Percentiles rank a stretch among this genome's conserved stretches.
phyloP scores from a whole-genome alignment of 495 filamentous ascomycete genomes.

The Hyaloscypha finlandica region DNA sequence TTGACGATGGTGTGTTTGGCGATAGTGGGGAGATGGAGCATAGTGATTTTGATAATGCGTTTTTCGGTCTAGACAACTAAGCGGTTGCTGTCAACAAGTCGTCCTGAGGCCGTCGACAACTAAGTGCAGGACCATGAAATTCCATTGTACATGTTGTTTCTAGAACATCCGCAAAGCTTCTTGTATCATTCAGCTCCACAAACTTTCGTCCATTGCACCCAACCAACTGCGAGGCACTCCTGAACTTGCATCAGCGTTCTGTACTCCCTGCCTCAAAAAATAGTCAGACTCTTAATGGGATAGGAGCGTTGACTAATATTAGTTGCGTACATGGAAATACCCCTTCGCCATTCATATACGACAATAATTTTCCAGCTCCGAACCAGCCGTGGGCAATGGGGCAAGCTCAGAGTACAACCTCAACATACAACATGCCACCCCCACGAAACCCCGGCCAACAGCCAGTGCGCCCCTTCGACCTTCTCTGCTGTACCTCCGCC shows the following conservation, averaged over 20 bases:
- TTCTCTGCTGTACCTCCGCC: conserved; percentile 1
- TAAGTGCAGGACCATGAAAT: background rate
- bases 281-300: too few species aligned
- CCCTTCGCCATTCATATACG: too few species aligned
- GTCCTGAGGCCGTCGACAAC: background rate
- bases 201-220: too few species aligned
- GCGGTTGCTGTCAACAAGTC: background rate
- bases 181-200: too few species aligned
- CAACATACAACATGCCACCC: background rate
- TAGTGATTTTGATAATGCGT: conserved; percentile 25
- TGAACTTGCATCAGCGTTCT: too few species aligned
- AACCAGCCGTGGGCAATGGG: background rate
- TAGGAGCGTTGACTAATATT: too few species aligned
- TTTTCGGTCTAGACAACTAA: conserved; percentile 20
- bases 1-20: conserved; percentile 10
- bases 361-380: too few species aligned
- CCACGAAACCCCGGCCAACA: background rate
- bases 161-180: too few species aligned
- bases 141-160: background rate
- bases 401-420: background rate
- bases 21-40: conserved; percentile 29
- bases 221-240: too few species aligned
- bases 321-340: too few species aligned
- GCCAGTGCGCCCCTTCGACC: background rate
- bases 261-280: too few species aligned